These are phyloP conservation scores for Magnaporthiopsis incrustans DNA, from an alignment of 2,329 filamentous ascomycete species.

Conservation along the genomic window DNA sequence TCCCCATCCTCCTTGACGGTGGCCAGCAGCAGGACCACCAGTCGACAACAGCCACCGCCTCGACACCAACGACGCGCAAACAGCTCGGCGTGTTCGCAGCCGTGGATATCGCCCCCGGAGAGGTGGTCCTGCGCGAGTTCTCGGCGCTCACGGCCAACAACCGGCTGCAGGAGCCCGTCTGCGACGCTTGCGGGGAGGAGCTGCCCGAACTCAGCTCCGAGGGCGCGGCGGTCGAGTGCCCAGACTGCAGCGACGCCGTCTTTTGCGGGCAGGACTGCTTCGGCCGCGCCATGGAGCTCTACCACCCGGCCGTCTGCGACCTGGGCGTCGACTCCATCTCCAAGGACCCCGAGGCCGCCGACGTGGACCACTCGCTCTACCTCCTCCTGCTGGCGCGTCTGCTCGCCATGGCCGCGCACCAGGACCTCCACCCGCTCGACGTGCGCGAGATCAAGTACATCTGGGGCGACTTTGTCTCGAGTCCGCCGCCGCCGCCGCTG, in stretches of 20 bases:
- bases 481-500: slow-evolving; percentile 45
- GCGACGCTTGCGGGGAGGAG: slow-evolving; percentile 77
- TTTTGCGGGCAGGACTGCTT: slow-evolving; percentile 57
- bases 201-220: slow-evolving; percentile 47
- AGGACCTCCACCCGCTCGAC: slow-evolving; percentile 55
- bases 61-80: slow-evolving; percentile 43
- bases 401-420: slow-evolving; percentile 54
- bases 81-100: slow-evolving; percentile 90
- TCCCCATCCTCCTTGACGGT: slow-evolving; percentile 61
- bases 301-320: slow-evolving; percentile 59
- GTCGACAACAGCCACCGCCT: slow-evolving; percentile 29
- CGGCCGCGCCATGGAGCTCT: slow-evolving; percentile 47
- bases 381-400: slow-evolving; percentile 54
- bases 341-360: slow-evolving; percentile 51
- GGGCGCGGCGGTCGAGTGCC: slow-evolving; percentile 42
- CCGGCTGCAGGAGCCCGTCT: slow-evolving; percentile 75
- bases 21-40: slow-evolving; percentile 37
- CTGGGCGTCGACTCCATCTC: slow-evolving; percentile 58
- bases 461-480: slow-evolving; percentile 59
- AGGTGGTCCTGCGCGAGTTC: slow-evolving; percentile 71
- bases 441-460: slow-evolving; percentile 58
- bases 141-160: slow-evolving; percentile 86
- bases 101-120: slow-evolving; percentile 67
- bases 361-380: slow-evolving; percentile 54
- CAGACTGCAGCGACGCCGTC: slow-evolving; percentile 56